Evolutionary conservation across 1,284 basidiomycete genomes (phyloP).

Genomic region (Coriolopsis trogii): DNA sequence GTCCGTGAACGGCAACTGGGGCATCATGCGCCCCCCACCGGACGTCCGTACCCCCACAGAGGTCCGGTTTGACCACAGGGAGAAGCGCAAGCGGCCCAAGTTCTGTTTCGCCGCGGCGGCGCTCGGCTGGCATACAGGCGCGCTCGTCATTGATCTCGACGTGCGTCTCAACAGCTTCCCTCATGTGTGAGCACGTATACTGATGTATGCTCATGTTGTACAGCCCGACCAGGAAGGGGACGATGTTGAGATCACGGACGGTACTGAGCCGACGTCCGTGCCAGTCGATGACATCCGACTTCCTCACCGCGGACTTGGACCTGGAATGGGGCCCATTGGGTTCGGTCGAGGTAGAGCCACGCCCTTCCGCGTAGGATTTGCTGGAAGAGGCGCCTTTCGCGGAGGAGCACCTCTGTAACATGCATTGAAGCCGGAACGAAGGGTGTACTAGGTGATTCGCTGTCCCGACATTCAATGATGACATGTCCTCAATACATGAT

Average conservation of each 20-base stretch:
- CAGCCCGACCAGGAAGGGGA: conserved; percentile 20
- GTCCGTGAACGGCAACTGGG: conserved; percentile 34
- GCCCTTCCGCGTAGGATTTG: conserved; percentile 22
- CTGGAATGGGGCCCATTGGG: conserved; percentile 9
- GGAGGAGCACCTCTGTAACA: neutral
- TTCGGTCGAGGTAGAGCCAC: conserved; percentile 3
- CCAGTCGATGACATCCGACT: neutral
- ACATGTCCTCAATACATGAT: too few species aligned
- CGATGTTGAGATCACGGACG: conserved; percentile 7
- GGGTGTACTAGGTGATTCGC: too few species aligned
- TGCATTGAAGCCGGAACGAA: too few species aligned
- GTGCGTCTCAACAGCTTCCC: conserved; percentile 36
- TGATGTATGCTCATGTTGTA: neutral
- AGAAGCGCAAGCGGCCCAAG: conserved; percentile 50
- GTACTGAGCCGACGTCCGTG: neutral
- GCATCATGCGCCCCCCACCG: conserved; percentile 41
- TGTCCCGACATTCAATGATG: too few species aligned
- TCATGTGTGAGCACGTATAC: neutral
- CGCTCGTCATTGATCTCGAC: conserved; percentile 80
- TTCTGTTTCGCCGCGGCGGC: conserved; percentile 83
- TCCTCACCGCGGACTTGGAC: neutral
- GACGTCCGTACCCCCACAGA: conserved; percentile 62
- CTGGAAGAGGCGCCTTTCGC: conserved; percentile 18
- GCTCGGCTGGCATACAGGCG: conserved; percentile 88
- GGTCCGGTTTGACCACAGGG: conserved; percentile 68